A percentile compares a stretch with the other conserved stretches of the same genome.
Evolutionary conservation across 1,284 basidiomycete species (phyloP).

Genomic region (Termitomyces sp.): DNA sequence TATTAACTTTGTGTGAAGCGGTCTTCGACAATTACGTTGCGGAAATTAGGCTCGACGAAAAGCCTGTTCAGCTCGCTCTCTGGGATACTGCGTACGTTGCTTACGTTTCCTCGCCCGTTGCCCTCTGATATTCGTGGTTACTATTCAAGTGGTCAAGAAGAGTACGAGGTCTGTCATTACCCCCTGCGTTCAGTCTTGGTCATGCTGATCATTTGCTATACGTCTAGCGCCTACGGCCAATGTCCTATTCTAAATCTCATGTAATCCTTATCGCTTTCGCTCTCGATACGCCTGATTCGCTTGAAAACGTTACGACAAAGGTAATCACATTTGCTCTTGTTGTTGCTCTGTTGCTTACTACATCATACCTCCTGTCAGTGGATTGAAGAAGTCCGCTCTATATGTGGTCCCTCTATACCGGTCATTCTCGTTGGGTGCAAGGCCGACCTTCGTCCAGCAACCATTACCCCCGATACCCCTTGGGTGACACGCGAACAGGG

Average conservation of each 20-base stretch:
- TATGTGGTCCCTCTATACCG: conserved; percentile 82
- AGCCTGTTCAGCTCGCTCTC: conserved; percentile 90
- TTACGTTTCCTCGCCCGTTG: conserved; percentile 9
- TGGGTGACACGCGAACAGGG: conserved; percentile 73
- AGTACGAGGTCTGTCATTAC: conserved; percentile 70
- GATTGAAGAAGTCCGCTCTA: conserved; percentile 94
- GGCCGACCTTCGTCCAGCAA: conserved; percentile 69
- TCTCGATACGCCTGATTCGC: conserved; percentile 93
- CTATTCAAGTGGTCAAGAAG: conserved; percentile 76
- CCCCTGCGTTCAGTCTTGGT: conserved; percentile 4
- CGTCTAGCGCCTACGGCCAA: conserved; percentile 78
- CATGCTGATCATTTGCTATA: conserved; percentile 10
- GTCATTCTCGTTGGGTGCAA: conserved; percentile 87
- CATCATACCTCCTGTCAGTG: conserved; percentile 49
- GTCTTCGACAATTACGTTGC: conserved; percentile 99
- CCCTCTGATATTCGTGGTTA: conserved; percentile 14
- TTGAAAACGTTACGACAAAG: conserved; percentile 94
- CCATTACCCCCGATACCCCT: conserved; percentile 30
- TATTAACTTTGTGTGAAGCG: conserved; percentile 39
- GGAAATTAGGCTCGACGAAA: conserved; percentile 95
- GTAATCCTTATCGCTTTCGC: conserved; percentile 97
- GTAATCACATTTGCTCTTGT: conserved; percentile 33
- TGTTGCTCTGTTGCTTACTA: conserved; percentile 13
- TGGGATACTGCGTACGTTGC: conserved; percentile 94
- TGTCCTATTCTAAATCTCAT: conserved; percentile 97